Conservation (phyloP, 371 early-diverging fungal species). For the Rhizopus sp. region DNA sequence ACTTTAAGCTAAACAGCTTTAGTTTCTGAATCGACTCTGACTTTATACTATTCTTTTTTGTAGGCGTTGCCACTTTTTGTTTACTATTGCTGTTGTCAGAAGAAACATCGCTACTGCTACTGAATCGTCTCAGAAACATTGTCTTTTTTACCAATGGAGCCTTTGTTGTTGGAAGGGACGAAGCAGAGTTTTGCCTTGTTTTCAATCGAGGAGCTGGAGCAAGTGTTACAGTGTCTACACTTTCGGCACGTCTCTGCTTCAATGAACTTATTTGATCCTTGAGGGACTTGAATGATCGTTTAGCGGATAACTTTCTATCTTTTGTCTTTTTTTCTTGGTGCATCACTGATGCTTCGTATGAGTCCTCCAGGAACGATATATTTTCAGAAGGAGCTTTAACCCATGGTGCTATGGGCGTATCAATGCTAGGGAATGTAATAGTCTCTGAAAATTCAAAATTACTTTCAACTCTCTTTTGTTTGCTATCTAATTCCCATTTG, state of each 20-base stretch:
- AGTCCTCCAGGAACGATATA: background rate
- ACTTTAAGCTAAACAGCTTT: background rate
- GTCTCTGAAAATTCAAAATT: background rate
- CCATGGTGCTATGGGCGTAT: background rate
- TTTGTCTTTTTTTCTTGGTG: background rate
- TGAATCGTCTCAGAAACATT: constrained; percentile 11
- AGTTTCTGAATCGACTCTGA: background rate
- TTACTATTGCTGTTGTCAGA: constrained; percentile 3
- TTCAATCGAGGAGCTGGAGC: background rate
- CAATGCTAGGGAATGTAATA: background rate
- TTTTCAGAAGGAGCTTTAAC: background rate
- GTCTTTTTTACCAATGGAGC: background rate
- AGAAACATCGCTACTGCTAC: background rate
- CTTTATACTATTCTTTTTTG: background rate
- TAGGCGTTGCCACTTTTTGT: background rate
- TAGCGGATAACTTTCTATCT: background rate
- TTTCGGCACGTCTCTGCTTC: constrained; percentile 3
- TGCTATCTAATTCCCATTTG: constrained; percentile 7
- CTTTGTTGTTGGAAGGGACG: background rate
- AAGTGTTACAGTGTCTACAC: background rate
- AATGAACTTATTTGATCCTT: constrained; percentile 5
- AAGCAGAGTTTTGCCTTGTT: background rate
- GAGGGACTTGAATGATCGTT: background rate
- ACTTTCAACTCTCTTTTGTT: background rate
- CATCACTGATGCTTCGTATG: too few relatives aligned